Evolutionary conservation across 164 flowering plant species (phyloP).

Genomic region (Akebia trifoliata): DNA sequence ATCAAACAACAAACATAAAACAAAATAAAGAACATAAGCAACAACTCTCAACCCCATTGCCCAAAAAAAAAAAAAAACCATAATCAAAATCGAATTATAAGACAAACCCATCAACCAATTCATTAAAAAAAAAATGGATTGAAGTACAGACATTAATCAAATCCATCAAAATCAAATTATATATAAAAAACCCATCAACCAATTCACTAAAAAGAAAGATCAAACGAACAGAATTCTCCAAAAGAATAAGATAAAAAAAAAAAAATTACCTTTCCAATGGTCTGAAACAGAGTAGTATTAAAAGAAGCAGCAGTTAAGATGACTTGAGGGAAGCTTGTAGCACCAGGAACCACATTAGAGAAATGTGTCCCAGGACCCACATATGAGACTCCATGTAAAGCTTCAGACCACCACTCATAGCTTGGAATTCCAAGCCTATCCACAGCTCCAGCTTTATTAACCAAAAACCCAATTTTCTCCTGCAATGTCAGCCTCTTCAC

Average conservation of each 20-base stretch:
- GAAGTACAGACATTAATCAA: no score
- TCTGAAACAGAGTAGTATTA: slow-evolving; percentile 61
- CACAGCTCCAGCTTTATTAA: slow-evolving; percentile 47
- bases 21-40: no score
- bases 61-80: no score
- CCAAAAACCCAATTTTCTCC: slow-evolving; percentile 69
- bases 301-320: slow-evolving; percentile 88
- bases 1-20: no score
- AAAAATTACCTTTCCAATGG: slow-evolving; percentile 80
- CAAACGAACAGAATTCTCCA: neutral
- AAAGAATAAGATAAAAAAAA: neutral
- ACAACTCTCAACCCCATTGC: no score
- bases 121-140: neutral
- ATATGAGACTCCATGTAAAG: slow-evolving; percentile 86
- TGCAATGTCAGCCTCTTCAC: slow-evolving; percentile 74
- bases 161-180: neutral
- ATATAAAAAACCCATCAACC: neutral
- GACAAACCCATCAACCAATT: neutral
- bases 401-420: slow-evolving; percentile 99
- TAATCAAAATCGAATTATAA: neutral
- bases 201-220: neutral
- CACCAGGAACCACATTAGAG: slow-evolving; percentile 66
- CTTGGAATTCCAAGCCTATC: slow-evolving; percentile 77
- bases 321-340: slow-evolving; percentile 90
- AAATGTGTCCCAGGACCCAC: slow-evolving; percentile 80